Evolutionary conservation across 345 rosid species (phyloP).

Genomic region (Fremontodendron californicum): DNA sequence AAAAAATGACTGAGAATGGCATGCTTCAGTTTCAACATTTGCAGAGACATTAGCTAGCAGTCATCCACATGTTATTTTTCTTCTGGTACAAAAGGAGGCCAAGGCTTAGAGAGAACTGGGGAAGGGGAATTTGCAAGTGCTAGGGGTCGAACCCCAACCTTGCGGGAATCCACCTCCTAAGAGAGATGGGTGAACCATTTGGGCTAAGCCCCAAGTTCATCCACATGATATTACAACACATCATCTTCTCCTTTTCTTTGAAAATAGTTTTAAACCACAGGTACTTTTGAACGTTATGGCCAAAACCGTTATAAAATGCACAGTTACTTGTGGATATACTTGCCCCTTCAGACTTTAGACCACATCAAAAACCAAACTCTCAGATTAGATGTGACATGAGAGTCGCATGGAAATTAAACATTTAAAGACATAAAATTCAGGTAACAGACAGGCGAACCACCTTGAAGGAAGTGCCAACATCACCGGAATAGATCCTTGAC

Average conservation of each 20-base stretch:
- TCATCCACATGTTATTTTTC: too few relatives aligned
- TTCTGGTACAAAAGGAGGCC: too few relatives aligned
- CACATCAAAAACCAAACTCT: not conserved
- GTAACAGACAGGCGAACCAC: slow-evolving; percentile 34
- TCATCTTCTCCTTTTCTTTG: not conserved
- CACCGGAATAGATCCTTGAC: slow-evolving; percentile 70
- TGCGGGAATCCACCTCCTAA: too few relatives aligned
- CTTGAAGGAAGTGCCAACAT: slow-evolving; percentile 49
- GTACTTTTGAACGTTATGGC: not conserved
- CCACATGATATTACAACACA: not conserved
- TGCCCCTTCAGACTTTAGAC: not conserved
- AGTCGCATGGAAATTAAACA: not conserved
- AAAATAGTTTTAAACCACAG: not conserved
- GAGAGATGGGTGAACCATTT: too few relatives aligned
- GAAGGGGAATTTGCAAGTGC: too few relatives aligned
- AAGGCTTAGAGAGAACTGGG: too few relatives aligned
- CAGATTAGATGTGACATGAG: not conserved
- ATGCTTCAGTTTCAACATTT: not conserved
- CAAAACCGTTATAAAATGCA: not conserved
- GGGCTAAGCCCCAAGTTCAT: too few relatives aligned
- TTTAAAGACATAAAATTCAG: not conserved
- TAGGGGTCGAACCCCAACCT: too few relatives aligned
- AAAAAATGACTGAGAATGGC: not conserved
- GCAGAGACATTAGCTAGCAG: not conserved
- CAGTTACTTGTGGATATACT: not conserved